Evolutionary conservation across 129 eudicot species (phyloP).

Genomic region (Glebionis coronaria): DNA sequence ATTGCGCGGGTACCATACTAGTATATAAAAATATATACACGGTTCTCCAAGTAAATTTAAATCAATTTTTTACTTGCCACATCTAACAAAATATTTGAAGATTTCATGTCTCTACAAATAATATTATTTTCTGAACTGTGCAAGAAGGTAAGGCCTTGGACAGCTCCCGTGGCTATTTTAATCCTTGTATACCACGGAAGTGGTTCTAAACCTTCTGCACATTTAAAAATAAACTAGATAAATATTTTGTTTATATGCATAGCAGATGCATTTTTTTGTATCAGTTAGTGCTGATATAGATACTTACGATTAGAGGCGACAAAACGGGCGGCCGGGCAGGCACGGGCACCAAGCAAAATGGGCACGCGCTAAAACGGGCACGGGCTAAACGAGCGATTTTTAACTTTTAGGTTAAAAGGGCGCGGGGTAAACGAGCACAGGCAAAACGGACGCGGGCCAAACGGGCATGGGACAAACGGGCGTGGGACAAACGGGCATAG

Average conservation of each 20-base stretch:
- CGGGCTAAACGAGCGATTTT: too few species aligned
- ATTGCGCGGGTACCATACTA: too few species aligned
- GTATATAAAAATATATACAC: background rate
- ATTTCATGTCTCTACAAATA: slow-evolving; percentile 65
- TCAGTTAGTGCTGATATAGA: background rate
- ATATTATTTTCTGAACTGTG: slow-evolving; percentile 35
- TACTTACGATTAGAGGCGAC: too few species aligned
- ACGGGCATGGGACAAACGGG: too few species aligned
- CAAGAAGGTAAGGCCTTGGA: slow-evolving; percentile 31
- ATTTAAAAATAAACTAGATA: background rate
- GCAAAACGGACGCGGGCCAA: too few species aligned
- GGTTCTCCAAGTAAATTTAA: background rate
- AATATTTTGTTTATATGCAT: background rate
- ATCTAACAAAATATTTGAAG: slow-evolving; percentile 71
- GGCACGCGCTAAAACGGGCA: too few species aligned
- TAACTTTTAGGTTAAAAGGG: too few species aligned
- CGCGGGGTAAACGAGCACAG: too few species aligned
- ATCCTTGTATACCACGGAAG: slow-evolving; percentile 30
- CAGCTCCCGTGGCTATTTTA: slow-evolving; percentile 28
- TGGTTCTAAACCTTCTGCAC: slow-evolving; percentile 19
- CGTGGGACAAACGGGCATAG: too few species aligned
- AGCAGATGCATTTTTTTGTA: background rate
- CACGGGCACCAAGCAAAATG: too few species aligned
- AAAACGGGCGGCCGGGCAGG: too few species aligned
- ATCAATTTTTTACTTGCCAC: slow-evolving; percentile 26